A percentile compares a stretch with the other conserved stretches of the same genome.
Evolutionary conservation across 306 rosid species (phyloP).

Genomic region (Calophaca sinica): DNA sequence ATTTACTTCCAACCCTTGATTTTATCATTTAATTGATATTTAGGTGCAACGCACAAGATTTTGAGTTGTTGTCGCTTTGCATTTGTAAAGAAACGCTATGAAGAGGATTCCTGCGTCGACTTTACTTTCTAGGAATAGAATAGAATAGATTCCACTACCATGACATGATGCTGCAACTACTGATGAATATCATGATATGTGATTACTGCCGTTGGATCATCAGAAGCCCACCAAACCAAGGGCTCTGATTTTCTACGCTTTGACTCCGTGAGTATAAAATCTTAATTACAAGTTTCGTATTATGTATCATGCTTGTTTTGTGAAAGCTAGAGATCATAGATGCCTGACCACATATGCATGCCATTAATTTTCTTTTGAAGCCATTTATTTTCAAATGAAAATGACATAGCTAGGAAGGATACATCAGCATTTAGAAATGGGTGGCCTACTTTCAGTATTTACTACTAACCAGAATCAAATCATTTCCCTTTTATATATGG

Average conservation of each 20-base stretch:
- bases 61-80: constrained; percentile 41
- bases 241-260: constrained; percentile 19
- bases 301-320: background rate
- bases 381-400: constrained; percentile 40
- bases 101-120: constrained; percentile 43
- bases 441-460: constrained; percentile 7
- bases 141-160: constrained; percentile 12
- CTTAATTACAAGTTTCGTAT: background rate
- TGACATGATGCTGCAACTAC: constrained; percentile 40
- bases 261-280: constrained; percentile 27
- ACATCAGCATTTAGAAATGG: constrained; percentile 35
- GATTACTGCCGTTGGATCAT: constrained; percentile 35
- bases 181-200: constrained; percentile 5
- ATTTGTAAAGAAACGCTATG: constrained; percentile 38
- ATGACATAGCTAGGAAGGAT: constrained; percentile 9
- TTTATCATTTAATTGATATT: background rate
- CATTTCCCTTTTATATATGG: background rate
- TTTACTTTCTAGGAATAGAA: background rate
- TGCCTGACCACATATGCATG: constrained; percentile 32
- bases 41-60: background rate
- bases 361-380: constrained; percentile 42
- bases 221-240: background rate
- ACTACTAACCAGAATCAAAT: background rate
- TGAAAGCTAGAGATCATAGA: constrained; percentile 9
- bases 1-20: constrained; percentile 35